Base-by-base conservation (phyloP, 495 filamentous ascomycete genomes). In the Thozetella sp. region DNA sequence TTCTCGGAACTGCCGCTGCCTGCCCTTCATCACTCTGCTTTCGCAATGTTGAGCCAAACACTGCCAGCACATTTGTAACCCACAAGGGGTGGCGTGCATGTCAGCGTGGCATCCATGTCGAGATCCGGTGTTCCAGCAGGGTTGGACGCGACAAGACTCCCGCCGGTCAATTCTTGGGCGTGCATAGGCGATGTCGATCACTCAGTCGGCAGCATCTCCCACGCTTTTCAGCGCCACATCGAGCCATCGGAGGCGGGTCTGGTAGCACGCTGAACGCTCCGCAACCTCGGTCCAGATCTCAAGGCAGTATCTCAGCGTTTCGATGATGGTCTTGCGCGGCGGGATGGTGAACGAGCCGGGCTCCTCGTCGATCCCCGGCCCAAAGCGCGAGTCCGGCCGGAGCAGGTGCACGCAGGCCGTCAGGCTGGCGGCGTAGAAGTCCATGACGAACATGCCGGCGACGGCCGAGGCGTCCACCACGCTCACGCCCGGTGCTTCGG, bases 371-470 rank as follows among this genome's bases (percentile, higher is more conserved):
- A 37, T 37, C 3, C 52, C 48, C 2, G 57, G 57, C 11, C 50
- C 57, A 19, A 48, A 48, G 6, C 43, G 43, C 3, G 43, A 48
- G 22, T 59, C 57, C 24, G 25, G 50, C 19, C 57, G 57, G 17
- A 59, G 57, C 1, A 59, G 48, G 22, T 59, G 57, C 13, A 59
- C 51, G 30, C 51, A 48, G n/a, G 57, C 51, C 48, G 34, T 46
- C 50, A 59, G 37, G 50, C 48, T 50, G 6, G 57, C 57, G 15
- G 57, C 52, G 57, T 53, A 59, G 51, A 59, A 59, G 19, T 59
- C 57, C 30, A 50, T 53, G 20, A 59, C 52, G 15, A 51, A 51
- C 20, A 51, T 51, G 4, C 57, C 57, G 25, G 53, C 57, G n/a
- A 59, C 27, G 27, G 52, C 57, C n/a, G 30, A 45, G n/a, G 48